A percentile compares a stretch with the other conserved stretches of the same genome.
Evolutionary conservation across 768 basidiomycete species (phyloP).

Genomic region (Podaxis sp.): DNA sequence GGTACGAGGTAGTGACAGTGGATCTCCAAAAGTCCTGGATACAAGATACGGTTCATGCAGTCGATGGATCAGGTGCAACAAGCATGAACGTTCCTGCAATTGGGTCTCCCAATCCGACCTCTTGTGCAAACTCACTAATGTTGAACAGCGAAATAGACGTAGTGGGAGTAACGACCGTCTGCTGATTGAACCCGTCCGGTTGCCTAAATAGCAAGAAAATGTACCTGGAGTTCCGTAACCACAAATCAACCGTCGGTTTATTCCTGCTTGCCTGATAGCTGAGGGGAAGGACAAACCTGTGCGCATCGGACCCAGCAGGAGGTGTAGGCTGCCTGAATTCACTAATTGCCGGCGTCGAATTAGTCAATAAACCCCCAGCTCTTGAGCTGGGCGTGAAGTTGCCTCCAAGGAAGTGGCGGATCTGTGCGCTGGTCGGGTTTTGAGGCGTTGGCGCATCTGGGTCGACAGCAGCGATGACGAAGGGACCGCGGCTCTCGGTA

Average conservation of each 20-base stretch:
- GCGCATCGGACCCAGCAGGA: constrained; percentile 42
- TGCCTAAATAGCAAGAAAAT: constrained; percentile 46
- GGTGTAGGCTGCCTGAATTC: constrained; percentile 41
- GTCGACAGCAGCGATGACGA: constrained; percentile 43
- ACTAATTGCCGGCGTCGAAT: constrained; percentile 41
- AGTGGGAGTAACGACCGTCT: constrained; percentile 35
- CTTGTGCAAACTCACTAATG: constrained; percentile 39
- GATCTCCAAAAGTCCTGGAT: background rate
- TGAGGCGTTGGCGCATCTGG: constrained; percentile 50
- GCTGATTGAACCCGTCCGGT: constrained; percentile 33
- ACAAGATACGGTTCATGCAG: background rate
- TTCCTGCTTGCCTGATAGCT: background rate
- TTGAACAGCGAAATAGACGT: constrained; percentile 37
- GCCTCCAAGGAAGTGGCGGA: constrained; percentile 46
- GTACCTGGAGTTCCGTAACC: constrained; percentile 26
- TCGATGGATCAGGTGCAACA: constrained; percentile 32
- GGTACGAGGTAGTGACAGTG: too few species aligned
- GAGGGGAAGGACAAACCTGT: constrained; percentile 31
- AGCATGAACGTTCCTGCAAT: constrained; percentile 47
- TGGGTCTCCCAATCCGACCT: constrained; percentile 39
- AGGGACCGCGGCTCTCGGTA: constrained; percentile 30
- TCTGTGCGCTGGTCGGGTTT: constrained; percentile 36
- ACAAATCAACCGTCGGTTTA: background rate
- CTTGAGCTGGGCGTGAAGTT: constrained; percentile 26
- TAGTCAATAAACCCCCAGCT: constrained; percentile 28